phyloP scores from a whole-genome alignment of 1,284 basidiomycete genomes.

The Ganoderma resinaceum region DNA sequence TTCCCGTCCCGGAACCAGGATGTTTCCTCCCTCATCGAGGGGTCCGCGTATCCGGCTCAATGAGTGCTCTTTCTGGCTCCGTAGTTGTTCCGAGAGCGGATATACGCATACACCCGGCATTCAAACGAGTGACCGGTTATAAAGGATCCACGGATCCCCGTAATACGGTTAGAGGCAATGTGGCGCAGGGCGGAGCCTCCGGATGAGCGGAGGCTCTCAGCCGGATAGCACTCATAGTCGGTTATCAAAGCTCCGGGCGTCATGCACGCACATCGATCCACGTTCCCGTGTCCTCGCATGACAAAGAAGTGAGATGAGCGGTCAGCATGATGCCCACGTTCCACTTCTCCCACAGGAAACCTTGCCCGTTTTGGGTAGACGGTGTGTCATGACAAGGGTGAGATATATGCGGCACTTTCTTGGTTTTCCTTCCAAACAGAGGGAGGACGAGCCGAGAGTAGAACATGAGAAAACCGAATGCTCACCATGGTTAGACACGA shows the following conservation, averaged over 20 bases:
- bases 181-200: background rate
- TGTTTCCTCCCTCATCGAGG: background rate
- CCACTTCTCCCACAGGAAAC: no score
- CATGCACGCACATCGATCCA: background rate
- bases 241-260: background rate
- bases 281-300: no score
- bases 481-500: slow-evolving; percentile 83
- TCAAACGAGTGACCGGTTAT: background rate
- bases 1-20: no score
- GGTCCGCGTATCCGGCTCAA: background rate
- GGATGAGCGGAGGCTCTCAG: background rate
- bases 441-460: background rate
- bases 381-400: background rate
- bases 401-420: no score
- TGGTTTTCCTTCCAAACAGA: no score
- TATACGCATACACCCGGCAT: background rate
- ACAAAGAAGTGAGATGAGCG: no score
- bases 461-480: background rate
- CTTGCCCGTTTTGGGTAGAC: no score
- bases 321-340: no score
- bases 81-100: background rate
- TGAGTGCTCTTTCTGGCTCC: background rate
- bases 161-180: background rate
- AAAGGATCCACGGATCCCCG: background rate
- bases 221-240: background rate